phyloP scores from a whole-genome alignment of 2,329 filamentous ascomycete genomes.

The Xylaria sp. region DNA sequence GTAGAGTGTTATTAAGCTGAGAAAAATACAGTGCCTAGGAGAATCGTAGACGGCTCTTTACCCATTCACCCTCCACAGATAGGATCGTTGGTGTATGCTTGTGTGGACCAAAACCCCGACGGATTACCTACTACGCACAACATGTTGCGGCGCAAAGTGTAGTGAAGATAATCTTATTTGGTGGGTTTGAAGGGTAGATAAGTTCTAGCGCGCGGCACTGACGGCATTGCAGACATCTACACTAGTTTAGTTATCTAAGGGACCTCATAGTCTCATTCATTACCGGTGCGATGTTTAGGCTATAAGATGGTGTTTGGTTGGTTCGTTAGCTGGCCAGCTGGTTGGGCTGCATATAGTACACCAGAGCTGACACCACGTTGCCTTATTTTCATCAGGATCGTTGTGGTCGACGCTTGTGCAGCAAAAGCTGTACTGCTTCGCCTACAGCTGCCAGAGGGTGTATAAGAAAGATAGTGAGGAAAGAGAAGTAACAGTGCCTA shows the following conservation, averaged over 20 bases:
- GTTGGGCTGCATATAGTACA: too few relatives aligned
- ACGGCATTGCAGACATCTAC: slow-evolving; percentile 12
- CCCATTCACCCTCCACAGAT: too few relatives aligned
- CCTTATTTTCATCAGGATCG: slow-evolving; percentile 27
- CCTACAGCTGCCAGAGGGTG: neutral
- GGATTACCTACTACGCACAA: neutral
- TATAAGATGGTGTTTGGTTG: neutral
- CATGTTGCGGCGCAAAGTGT: neutral
- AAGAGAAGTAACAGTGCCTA: neutral
- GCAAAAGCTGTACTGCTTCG: neutral
- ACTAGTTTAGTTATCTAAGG: neutral
- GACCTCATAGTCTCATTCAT: neutral
- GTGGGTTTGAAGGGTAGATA: slow-evolving; percentile 26
- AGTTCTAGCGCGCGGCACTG: slow-evolving; percentile 32
- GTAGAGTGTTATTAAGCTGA: too few relatives aligned
- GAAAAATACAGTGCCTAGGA: neutral
- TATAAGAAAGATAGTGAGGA: neutral
- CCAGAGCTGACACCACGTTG: neutral
- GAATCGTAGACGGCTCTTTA: neutral
- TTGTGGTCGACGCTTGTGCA: slow-evolving; percentile 23
- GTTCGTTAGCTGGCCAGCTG: too few relatives aligned
- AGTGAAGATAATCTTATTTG: slow-evolving; percentile 33
- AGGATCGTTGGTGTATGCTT: neutral
- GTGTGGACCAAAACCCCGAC: neutral
- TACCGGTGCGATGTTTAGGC: neutral